Evolutionary conservation across 2,329 filamentous ascomycete genomes (phyloP).

Genomic region (Penicillium sp.): DNA sequence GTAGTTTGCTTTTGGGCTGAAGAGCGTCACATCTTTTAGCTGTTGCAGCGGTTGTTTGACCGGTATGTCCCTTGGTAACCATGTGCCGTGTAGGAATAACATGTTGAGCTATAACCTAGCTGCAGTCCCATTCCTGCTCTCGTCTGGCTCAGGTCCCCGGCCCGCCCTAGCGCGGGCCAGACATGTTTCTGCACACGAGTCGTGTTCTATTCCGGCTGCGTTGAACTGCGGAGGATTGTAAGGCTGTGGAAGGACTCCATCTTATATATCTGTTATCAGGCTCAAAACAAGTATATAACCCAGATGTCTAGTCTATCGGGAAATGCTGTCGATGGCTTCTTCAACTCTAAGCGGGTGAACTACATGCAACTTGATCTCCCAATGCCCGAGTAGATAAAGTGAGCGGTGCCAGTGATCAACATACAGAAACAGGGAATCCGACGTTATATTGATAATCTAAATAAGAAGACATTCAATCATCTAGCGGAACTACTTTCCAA

Average conservation of each 20-base stretch:
- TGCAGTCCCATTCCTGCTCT: too few relatives aligned
- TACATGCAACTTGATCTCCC: neutral
- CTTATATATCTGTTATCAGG: too few relatives aligned
- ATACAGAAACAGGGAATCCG: neutral
- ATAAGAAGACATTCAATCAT: neutral
- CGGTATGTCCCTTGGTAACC: neutral
- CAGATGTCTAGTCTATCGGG: neutral
- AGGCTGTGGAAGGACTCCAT: too few relatives aligned
- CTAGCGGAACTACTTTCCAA: neutral
- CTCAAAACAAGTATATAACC: neutral
- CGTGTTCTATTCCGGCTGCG: too few relatives aligned
- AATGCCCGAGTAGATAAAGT: neutral
- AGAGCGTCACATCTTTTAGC: neutral
- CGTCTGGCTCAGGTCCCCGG: too few relatives aligned
- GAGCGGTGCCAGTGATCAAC: neutral
- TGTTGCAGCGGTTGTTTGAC: neutral
- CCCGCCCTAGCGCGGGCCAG: too few relatives aligned
- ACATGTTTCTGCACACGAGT: too few relatives aligned
- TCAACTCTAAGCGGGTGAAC: neutral
- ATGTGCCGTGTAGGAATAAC: neutral
- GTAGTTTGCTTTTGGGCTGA: too few relatives aligned
- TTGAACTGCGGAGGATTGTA: too few relatives aligned
- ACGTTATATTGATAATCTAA: neutral
- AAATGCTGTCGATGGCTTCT: neutral
- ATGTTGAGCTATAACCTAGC: neutral